phyloP scores from a whole-genome alignment of 2,329 filamentous ascomycete genomes.

The Diaporthe batatas region DNA sequence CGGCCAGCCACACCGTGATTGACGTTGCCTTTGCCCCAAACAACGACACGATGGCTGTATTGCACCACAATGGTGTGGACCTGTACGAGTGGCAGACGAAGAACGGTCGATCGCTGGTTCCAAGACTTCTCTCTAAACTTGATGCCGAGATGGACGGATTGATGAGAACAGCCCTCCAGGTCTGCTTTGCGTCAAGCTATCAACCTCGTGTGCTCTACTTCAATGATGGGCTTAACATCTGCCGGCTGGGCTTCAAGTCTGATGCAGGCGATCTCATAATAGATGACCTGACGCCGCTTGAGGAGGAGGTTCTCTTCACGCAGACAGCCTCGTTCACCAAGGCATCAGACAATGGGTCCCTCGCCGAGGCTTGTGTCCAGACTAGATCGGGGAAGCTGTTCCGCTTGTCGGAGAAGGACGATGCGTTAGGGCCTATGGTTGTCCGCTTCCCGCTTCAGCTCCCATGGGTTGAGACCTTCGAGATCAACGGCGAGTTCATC shows the following conservation, averaged over 20 bases:
- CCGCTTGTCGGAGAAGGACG: constrained; percentile 49
- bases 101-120: constrained; percentile 62
- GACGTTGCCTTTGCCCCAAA: constrained; percentile 81
- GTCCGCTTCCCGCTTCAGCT: constrained; percentile 61
- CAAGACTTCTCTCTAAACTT: constrained; percentile 56
- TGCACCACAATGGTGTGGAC: constrained; percentile 76
- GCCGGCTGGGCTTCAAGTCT: constrained; percentile 35
- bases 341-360: neutral
- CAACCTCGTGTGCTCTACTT: constrained; percentile 50
- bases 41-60: constrained; percentile 76
- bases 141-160: constrained; percentile 53
- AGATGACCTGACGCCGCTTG: constrained; percentile 42
- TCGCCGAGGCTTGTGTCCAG: constrained; percentile 58
- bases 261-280: constrained; percentile 42
- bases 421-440: constrained; percentile 52
- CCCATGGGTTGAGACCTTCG: constrained; percentile 65
- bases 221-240: constrained; percentile 46
- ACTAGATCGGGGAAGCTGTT: constrained; percentile 61
- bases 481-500: constrained; percentile 57
- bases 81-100: constrained; percentile 78
- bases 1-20: constrained; percentile 71
- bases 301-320: constrained; percentile 37
- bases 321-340: constrained; percentile 30
- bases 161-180: constrained; percentile 51
- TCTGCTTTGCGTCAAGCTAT: constrained; percentile 49